Base-by-base conservation (phyloP, 306 rosid genomes). In the Quercus suber region DNA sequence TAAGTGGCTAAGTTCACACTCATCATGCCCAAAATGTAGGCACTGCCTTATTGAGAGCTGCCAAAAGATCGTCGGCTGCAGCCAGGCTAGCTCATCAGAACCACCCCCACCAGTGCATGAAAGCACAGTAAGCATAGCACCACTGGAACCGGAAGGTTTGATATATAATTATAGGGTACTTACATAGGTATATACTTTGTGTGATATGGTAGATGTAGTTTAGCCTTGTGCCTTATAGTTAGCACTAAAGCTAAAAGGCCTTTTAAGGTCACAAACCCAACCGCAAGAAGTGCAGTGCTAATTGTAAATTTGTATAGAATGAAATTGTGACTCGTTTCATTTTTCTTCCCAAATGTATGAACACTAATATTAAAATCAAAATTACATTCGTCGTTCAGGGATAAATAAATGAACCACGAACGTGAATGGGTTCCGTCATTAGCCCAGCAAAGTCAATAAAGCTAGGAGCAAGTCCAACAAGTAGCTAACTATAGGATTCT, bases 11-110 rank as follows among this genome's bases (percentile, higher is more conserved):
- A 85, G 88, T 55, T 91, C 96, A 0, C 98, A 95, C 78, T 92
- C 98, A 0, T 95, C 99, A 3, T 95, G 99, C 86, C 99, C 99
- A 11, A 95, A 89, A 76, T 95, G 99, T 69, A 84, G 99, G 57
- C 96, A 91, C 37, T 89, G 92, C 85, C 89, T 95, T 3, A 84
- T 95, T 18, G 94, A 85, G 55, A 95, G 96, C 0, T 92, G 94
- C 57, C 86, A 90, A 11, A 95, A 95, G 81, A 95, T 95, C 67
- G 88, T 86, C 18, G 95, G 89, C 15, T 80, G 79, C 80, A 53
- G 41, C 28, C 93, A 78, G 58, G 69, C 79, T 65, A 85, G 82
- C 81, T 69, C 88, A 1, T 80, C 92, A 0, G 87, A 73, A 73
- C 71, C 73, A 4, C 74, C 86, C 6, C 14, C 67, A 28, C 51